phyloP scores from a whole-genome alignment of 306 rosid species.

The Mucuna pruriens region DNA sequence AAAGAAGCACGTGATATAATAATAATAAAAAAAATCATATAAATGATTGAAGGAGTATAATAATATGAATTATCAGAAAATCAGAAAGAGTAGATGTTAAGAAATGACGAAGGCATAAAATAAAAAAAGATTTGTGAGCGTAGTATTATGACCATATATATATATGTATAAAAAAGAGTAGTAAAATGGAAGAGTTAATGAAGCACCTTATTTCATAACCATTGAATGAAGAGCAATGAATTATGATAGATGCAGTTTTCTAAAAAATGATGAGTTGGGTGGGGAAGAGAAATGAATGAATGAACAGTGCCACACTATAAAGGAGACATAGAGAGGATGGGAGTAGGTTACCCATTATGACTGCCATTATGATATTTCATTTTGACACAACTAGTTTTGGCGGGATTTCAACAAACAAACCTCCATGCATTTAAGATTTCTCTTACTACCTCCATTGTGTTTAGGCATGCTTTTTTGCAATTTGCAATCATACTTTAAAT shows the following conservation, averaged over 20 bases:
- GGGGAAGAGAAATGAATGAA: slow-evolving; percentile 3
- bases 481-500: too few species aligned
- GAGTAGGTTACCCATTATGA: slow-evolving; percentile 44
- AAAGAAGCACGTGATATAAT: too few species aligned
- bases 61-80: too few species aligned
- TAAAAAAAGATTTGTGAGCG: too few species aligned
- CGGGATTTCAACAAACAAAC: slow-evolving; percentile 21
- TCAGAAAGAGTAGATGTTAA: too few species aligned
- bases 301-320: background rate
- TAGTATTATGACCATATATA: too few species aligned
- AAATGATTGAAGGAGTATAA: too few species aligned
- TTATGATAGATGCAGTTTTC: background rate
- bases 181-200: background rate
- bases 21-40: too few species aligned
- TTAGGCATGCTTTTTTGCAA: too few species aligned
- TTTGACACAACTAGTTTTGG: background rate
- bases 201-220: background rate
- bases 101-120: too few species aligned
- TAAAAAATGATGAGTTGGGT: background rate
- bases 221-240: background rate
- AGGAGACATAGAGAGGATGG: background rate
- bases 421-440: slow-evolving; percentile 26
- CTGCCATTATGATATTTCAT: slow-evolving; percentile 16
- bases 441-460: too few species aligned
- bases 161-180: background rate